A percentile compares a stretch with the other conserved stretches of the same genome.
These are phyloP conservation scores for Tephrocybe sp. DNA, from an alignment of 768 basidiomycete genomes.

Conservation along the genomic window DNA sequence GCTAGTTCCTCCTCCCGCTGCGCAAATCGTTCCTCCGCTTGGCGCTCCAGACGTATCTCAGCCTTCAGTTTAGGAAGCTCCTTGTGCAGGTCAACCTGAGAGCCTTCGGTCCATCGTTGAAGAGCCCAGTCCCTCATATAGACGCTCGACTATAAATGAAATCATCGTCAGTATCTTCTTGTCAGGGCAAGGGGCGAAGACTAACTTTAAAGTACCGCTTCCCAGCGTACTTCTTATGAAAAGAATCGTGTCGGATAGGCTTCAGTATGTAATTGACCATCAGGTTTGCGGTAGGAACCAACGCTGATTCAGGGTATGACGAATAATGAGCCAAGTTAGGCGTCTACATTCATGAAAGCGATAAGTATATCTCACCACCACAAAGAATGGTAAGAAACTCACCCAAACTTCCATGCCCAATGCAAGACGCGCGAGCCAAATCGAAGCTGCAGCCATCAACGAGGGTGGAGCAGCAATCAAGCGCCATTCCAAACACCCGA, in stretches of 20 bases:
- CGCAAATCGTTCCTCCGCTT: constrained; percentile 28
- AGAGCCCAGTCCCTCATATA: constrained; percentile 87
- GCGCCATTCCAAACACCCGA: constrained; percentile 84
- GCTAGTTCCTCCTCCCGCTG: constrained; percentile 15
- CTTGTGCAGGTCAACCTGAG: constrained; percentile 54
- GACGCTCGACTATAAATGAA: constrained; percentile 63
- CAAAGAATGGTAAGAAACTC: constrained; percentile 27
- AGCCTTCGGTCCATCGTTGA: constrained; percentile 66
- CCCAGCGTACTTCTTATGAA: constrained; percentile 91
- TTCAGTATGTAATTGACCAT: constrained; percentile 93
- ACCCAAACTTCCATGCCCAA: constrained; percentile 90
- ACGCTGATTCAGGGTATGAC: constrained; percentile 80
- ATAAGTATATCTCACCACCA: background rate
- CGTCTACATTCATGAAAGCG: constrained; percentile 39
- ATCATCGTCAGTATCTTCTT: background rate
- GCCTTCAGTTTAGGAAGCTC: constrained; percentile 64
- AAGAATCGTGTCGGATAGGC: constrained; percentile 76
- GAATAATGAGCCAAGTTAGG: constrained; percentile 93
- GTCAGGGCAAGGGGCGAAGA: background rate
- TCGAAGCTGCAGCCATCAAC: constrained; percentile 82
- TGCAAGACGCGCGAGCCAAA: constrained; percentile 87
- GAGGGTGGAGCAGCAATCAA: constrained; percentile 83
- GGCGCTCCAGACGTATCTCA: constrained; percentile 44
- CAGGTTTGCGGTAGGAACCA: constrained; percentile 86
- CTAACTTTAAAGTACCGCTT: constrained; percentile 86